These are phyloP conservation scores for Xylaria sp. DNA, from an alignment of 2,329 filamentous ascomycete genomes.

Conservation along the genomic window DNA sequence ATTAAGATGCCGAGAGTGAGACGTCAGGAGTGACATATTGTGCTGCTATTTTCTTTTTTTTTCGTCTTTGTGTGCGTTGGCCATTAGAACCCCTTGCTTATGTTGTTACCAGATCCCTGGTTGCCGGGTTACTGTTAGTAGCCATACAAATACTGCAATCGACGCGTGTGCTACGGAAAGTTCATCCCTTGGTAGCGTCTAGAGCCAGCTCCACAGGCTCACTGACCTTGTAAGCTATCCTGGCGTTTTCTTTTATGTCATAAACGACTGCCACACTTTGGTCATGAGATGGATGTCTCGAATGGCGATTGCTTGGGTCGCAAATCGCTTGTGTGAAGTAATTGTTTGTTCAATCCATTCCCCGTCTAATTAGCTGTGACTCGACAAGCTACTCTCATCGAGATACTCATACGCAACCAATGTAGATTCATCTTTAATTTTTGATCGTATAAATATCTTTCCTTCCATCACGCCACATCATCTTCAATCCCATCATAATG, in stretches of 20 bases:
- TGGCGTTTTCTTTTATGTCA: background rate
- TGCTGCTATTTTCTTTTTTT: background rate
- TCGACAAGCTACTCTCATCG: background rate
- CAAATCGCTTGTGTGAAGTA: too few species aligned
- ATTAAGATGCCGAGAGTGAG: background rate
- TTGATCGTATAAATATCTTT: conserved; percentile 1
- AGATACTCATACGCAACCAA: background rate
- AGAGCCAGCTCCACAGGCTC: background rate
- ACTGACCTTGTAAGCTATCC: background rate
- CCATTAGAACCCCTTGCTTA: background rate
- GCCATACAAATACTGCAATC: background rate
- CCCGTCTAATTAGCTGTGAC: background rate
- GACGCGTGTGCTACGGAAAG: background rate
- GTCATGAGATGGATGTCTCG: background rate
- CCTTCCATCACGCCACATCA: background rate
- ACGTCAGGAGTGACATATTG: background rate
- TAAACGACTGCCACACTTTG: background rate
- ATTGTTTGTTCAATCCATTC: too few species aligned
- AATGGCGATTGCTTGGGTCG: background rate
- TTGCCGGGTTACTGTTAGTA: background rate
- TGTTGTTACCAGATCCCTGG: background rate
- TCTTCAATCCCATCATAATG: background rate
- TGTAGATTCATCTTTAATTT: background rate
- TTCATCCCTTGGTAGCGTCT: background rate
- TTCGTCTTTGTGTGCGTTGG: background rate